These are phyloP conservation scores for Colletotrichum plurivorum DNA, from an alignment of 2,329 filamentous ascomycete genomes.

Conservation along the genomic window DNA sequence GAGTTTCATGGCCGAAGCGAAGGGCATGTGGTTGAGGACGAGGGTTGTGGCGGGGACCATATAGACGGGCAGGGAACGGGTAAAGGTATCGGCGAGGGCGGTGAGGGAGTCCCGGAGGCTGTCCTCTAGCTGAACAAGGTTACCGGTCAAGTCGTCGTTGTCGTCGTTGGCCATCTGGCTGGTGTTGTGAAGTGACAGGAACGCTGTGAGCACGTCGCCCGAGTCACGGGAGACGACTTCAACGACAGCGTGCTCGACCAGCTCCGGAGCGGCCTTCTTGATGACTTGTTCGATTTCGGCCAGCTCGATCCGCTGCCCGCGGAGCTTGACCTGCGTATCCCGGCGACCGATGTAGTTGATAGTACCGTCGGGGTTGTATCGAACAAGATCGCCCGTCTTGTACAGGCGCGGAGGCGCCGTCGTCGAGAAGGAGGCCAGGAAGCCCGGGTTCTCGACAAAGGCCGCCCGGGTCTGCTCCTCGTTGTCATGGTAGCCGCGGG, in stretches of 20 bases:
- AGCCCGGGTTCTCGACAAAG: constrained; percentile 35
- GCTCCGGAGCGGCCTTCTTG: constrained; percentile 14
- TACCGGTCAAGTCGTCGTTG: not conserved
- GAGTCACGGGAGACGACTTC: constrained; percentile 4
- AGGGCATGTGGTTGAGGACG: constrained; percentile 15
- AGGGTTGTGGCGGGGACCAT: constrained; percentile 17
- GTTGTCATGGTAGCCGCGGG: constrained; percentile 30
- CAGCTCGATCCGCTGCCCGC: constrained; percentile 58
- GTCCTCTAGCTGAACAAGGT: not conserved
- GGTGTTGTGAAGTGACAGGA: constrained; percentile 1
- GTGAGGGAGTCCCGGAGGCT: constrained; percentile 1
- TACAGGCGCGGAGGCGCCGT: constrained; percentile 58
- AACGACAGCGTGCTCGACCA: constrained; percentile 28
- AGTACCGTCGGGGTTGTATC: constrained; percentile 47
- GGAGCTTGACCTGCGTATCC: constrained; percentile 18
- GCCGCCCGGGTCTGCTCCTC: constrained; percentile 42
- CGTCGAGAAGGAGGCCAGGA: not conserved
- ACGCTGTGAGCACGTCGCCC: constrained; percentile 10
- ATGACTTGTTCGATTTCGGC: constrained; percentile 46
- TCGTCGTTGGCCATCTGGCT: not conserved
- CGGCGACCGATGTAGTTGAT: constrained; percentile 19
- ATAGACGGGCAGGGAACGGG: constrained; percentile 1
- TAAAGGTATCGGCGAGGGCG: not conserved
- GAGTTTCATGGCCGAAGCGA: constrained; percentile 10
- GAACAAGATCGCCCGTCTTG: constrained; percentile 60